A percentile compares a stretch with the other conserved stretches of the same genome.
Conservation (phyloP, 495 filamentous ascomycete genomes). For the Annulohypoxylon bovei region DNA sequence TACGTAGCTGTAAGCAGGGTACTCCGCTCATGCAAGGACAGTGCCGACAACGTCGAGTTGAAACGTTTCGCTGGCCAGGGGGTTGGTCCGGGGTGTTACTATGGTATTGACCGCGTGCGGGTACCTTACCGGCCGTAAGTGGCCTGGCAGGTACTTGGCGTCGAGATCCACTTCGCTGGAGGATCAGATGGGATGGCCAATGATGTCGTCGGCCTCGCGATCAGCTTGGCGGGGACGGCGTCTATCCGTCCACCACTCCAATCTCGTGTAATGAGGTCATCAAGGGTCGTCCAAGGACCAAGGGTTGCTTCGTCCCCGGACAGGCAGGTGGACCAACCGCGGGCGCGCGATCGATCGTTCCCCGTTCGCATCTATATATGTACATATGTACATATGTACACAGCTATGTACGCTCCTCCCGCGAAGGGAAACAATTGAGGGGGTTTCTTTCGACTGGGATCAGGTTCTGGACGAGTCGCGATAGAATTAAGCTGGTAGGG, state of each 20-base stretch:
- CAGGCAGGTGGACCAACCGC: constrained; percentile 29
- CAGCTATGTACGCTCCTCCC: constrained; percentile 20
- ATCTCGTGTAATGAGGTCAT: constrained; percentile 28
- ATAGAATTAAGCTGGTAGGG: background rate
- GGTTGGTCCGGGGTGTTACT: background rate
- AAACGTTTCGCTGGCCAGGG: constrained; percentile 34
- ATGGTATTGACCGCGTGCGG: background rate
- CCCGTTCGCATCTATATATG: no score
- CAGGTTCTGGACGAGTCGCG: background rate
- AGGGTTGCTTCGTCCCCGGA: constrained; percentile 14
- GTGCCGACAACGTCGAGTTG: constrained; percentile 22
- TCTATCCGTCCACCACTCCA: constrained; percentile 2
- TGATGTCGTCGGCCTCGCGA: constrained; percentile 15
- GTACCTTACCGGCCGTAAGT: background rate
- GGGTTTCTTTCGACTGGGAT: background rate
- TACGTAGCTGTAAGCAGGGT: constrained; percentile 2
- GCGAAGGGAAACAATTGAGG: constrained; percentile 21
- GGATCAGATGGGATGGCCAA: constrained; percentile 13
- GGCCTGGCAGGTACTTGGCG: background rate
- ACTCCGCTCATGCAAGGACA: constrained; percentile 17
- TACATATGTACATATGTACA: background rate
- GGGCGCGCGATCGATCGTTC: constrained; percentile 19
- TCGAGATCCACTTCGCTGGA: constrained; percentile 15
- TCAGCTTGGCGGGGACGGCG: constrained; percentile 23
- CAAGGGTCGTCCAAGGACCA: background rate